phyloP scores from a whole-genome alignment of 495 filamentous ascomycete genomes.

The Aspergillus wentii region DNA sequence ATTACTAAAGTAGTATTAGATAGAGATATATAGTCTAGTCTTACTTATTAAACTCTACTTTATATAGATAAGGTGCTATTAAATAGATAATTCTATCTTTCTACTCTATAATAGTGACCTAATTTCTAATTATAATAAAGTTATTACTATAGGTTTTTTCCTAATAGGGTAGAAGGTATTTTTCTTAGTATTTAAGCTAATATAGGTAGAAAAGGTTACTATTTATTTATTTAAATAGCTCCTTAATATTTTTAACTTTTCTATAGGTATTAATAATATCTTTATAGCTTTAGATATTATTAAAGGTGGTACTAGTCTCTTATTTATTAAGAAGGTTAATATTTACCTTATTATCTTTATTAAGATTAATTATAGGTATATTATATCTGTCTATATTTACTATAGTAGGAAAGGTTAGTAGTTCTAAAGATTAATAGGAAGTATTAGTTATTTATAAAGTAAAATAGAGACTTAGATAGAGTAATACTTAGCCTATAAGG shows the following conservation, averaged over 20 bases:
- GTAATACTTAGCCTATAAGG: conserved; percentile 10
- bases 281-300: conserved; percentile 16
- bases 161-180: too few relatives aligned
- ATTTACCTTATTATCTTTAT: conserved; percentile 11
- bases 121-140: too few relatives aligned
- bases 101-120: conserved; percentile 12
- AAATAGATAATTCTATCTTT: conserved; percentile 8
- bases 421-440: conserved; percentile 1
- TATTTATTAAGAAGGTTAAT: conserved; percentile 6
- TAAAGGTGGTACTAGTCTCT: conserved; percentile 19
- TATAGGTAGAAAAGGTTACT: conserved; percentile 8
- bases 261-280: conserved; percentile 21
- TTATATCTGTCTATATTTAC: conserved; percentile 8
- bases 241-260: conserved; percentile 9
- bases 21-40: conserved; percentile 3
- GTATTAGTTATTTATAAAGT: conserved; percentile 4
- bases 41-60: conserved; percentile 4
- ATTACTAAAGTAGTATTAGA: too few relatives aligned
- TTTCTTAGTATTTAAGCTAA: conserved; percentile 14
- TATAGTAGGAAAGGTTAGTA: conserved; percentile 5
- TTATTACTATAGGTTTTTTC: too few relatives aligned
- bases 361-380: conserved; percentile 9
- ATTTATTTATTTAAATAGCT: conserved; percentile 10
- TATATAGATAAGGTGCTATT: conserved; percentile 4
- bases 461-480: conserved; percentile 10